Evolutionary conservation across 345 rosid genomes (phyloP).

Genomic region (Anacardium occidentale): DNA sequence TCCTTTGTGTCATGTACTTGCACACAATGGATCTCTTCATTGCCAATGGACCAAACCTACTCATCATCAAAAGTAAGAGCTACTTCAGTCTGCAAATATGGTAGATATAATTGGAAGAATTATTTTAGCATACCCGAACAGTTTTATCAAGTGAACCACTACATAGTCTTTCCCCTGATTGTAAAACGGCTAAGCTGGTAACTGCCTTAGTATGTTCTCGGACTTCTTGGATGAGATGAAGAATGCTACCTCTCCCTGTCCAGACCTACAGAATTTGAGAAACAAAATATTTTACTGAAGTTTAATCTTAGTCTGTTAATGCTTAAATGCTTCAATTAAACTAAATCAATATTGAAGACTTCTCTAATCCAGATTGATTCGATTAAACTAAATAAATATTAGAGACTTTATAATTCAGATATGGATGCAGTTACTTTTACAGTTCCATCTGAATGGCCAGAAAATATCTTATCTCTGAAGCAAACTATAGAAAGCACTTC

Average conservation of each 20-base stretch:
- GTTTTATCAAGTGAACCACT: constrained; percentile 74
- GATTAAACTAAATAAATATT: not conserved
- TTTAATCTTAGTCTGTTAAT: not conserved
- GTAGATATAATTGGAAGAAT: not conserved
- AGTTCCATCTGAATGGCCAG: constrained; percentile 79
- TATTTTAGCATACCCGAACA: constrained; percentile 35
- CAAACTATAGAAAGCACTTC: constrained; percentile 52
- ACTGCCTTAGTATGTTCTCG: constrained; percentile 63
- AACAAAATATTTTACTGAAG: not conserved
- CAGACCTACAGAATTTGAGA: constrained; percentile 50
- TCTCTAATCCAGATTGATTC: not conserved
- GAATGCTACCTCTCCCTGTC: constrained; percentile 60
- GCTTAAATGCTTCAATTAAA: not conserved
- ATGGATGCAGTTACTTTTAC: constrained; percentile 42
- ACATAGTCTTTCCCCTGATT: constrained; percentile 51
- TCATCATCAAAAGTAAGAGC: constrained; percentile 13
- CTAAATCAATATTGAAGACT: not conserved
- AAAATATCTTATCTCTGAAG: constrained; percentile 57
- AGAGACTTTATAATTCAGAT: not conserved
- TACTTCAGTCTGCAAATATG: not conserved
- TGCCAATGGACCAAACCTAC: constrained; percentile 56
- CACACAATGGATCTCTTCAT: constrained; percentile 36
- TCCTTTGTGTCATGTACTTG: constrained; percentile 72
- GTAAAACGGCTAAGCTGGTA: constrained; percentile 51
- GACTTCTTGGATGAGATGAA: constrained; percentile 61